Evolutionary conservation across 2,329 filamentous ascomycete species (phyloP).

Genomic region (Salinomyces thailandicus): DNA sequence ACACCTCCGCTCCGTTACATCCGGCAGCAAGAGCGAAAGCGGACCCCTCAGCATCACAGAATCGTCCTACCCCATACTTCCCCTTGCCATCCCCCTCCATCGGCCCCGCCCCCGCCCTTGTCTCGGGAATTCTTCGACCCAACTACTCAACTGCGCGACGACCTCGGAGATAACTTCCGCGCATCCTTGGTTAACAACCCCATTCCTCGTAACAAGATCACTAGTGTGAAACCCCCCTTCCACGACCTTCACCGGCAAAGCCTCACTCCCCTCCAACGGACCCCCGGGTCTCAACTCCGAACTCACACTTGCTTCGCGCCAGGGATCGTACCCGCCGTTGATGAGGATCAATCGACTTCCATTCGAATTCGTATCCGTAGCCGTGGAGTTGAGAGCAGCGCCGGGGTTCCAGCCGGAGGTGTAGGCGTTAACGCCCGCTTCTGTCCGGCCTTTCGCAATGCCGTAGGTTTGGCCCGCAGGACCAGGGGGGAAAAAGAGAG

Average conservation of each 20-base stretch:
- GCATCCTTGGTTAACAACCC: constrained; percentile 36
- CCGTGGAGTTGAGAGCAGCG: background rate
- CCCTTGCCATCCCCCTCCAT: too few relatives aligned
- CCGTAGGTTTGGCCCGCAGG: constrained; percentile 42
- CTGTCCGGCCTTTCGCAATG: constrained; percentile 38
- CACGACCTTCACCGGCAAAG: constrained; percentile 45
- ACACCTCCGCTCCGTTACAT: too few relatives aligned
- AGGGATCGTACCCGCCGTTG: constrained; percentile 52
- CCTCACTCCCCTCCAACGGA: constrained; percentile 37
- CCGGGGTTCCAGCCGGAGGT: constrained; percentile 48
- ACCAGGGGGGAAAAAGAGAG: constrained; percentile 42
- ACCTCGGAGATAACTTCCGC: constrained; percentile 41
- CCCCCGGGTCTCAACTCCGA: constrained; percentile 43
- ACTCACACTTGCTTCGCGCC: constrained; percentile 45
- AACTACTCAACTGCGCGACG: constrained; percentile 42
- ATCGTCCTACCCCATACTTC: too few relatives aligned
- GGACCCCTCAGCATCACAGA: too few relatives aligned
- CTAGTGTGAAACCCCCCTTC: constrained; percentile 46
- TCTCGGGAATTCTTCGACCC: constrained; percentile 42
- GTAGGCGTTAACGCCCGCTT: constrained; percentile 40
- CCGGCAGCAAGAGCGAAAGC: too few relatives aligned
- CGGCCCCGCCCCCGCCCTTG: too few relatives aligned
- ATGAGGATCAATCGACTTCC: constrained; percentile 47
- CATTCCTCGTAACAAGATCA: constrained; percentile 42
- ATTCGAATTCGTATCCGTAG: too few relatives aligned